Evolutionary conservation across 2,329 filamentous ascomycete species (phyloP), one percentile per base, ranked within the genome.

Genomic region (Sporothrix mexicana): DNA sequence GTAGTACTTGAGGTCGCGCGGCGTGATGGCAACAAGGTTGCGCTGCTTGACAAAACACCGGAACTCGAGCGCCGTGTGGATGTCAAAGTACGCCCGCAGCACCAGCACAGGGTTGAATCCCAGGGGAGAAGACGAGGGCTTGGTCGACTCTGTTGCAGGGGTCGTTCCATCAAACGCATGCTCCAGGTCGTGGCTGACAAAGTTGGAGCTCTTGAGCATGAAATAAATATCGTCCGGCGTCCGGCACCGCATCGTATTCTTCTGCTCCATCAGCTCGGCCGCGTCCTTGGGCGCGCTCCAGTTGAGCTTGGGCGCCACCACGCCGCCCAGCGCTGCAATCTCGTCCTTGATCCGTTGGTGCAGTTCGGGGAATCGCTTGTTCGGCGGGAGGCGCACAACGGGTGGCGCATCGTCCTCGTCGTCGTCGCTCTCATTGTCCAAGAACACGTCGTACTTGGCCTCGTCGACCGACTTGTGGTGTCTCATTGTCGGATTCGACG

Each of bases 251-350:
- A 98, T 92, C 64, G 93, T 97, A 81, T 99, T 99, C 78, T 91
- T 82, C 86, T 95, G 80, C 83, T 82, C 91, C 82, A 88, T 90
- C 81, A 99, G 98, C 92, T 94, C 98, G 25, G 93, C 93, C 9
- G 96, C 96, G 80, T 99, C 96, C 81, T 98, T 97, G 3, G 96
- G 96, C 3, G 94, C 91, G 6, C 95, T 98, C 96, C 96, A 99
- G 84, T 98, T 98, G 64, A 99, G 85, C 82, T 99, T 99, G 0
- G 96, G 96, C 1, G 92, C 91, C 9, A 97, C 95, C 74, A 91
- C 90, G 73, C 95, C 95, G 17, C 93, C 95, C 0, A 98, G 87
- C 77, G 95, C 92, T 13, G 85, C 82, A 75, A 99, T 98, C 57
- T 88, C 92, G 30, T 88, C 85, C 80, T 91, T 92, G 80, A 99